Evolutionary conservation across 228 moss, liverwort and hornwort genomes (phyloP).

Genomic region (Sphagnum fallax): DNA sequence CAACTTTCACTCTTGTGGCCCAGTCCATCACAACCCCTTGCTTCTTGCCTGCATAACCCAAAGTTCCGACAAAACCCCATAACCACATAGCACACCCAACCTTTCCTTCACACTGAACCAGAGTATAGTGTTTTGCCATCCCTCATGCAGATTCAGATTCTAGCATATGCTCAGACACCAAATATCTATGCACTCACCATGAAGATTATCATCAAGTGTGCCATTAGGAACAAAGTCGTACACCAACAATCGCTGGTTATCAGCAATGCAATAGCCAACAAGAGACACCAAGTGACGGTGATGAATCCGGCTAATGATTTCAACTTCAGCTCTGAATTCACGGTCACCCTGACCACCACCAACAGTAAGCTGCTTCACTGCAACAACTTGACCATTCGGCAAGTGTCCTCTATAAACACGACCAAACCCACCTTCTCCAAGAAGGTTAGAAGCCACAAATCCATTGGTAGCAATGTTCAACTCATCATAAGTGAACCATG

Average conservation of each 20-base stretch:
- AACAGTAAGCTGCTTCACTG: slow-evolving; percentile 77
- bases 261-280: slow-evolving; percentile 75
- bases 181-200: slow-evolving; percentile 16
- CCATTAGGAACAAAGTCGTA: slow-evolving; percentile 84
- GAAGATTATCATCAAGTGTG: slow-evolving; percentile 43
- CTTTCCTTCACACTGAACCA: too few relatives aligned
- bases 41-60: too few relatives aligned
- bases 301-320: slow-evolving; percentile 79
- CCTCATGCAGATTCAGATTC: too few relatives aligned
- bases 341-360: slow-evolving; percentile 78
- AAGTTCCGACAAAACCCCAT: too few relatives aligned
- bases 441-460: slow-evolving; percentile 40
- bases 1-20: slow-evolving; percentile 26
- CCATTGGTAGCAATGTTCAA: slow-evolving; percentile 64
- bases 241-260: slow-evolving; percentile 62
- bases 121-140: too few relatives aligned
- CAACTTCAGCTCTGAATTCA: slow-evolving; percentile 77
- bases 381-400: slow-evolving; percentile 56
- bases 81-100: too few relatives aligned
- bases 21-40: slow-evolving; percentile 12
- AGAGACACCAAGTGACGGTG: slow-evolving; percentile 78
- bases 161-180: too few relatives aligned
- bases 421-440: slow-evolving; percentile 60
- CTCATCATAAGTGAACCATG: slow-evolving; percentile 82
- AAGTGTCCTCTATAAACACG: slow-evolving; percentile 63